These are phyloP conservation scores for Exophiala alcalophila DNA, from an alignment of 2,329 filamentous ascomycete species.

Conservation along the genomic window DNA sequence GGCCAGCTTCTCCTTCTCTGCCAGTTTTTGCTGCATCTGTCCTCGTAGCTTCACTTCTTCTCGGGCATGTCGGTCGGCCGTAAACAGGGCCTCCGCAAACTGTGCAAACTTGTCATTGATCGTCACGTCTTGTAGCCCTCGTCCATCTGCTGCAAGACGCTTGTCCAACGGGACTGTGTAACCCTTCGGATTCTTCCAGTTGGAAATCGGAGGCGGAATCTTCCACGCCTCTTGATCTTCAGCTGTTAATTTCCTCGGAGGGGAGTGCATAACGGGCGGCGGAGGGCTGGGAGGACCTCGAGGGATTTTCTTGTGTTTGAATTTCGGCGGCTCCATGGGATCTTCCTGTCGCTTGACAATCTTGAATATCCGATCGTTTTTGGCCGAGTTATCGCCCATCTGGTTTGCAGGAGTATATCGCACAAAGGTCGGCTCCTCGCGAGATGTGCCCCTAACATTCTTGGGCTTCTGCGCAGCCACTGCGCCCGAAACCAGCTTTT, in stretches of 20 bases:
- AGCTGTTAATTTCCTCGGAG: constrained; percentile 88
- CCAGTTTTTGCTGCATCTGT: constrained; percentile 90
- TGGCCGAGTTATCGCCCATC: constrained; percentile 82
- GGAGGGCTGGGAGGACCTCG: constrained; percentile 88
- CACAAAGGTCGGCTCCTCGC: constrained; percentile 87
- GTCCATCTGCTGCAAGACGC: constrained; percentile 86
- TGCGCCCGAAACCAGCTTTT: constrained; percentile 76
- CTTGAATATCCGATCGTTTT: constrained; percentile 96
- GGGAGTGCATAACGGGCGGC: constrained; percentile 90
- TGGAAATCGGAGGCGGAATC: constrained; percentile 84
- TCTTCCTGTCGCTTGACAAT: constrained; percentile 93
- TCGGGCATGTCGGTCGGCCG: constrained; percentile 88
- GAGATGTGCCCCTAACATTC: constrained; percentile 75
- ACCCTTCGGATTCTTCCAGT: constrained; percentile 99
- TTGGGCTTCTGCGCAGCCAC: constrained; percentile 93
- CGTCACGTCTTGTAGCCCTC: constrained; percentile 85
- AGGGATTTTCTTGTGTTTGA: constrained; percentile 97
- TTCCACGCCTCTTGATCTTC: constrained; percentile 97
- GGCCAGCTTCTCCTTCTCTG: constrained; percentile 91
- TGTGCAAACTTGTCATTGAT: constrained; percentile 99
- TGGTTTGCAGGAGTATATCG: constrained; percentile 94
- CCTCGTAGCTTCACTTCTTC: constrained; percentile 92
- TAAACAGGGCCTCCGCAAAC: constrained; percentile 90
- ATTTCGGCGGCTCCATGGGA: constrained; percentile 95
- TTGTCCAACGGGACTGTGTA: constrained; percentile 97